Evolutionary conservation across 106 monocot genomes (phyloP).

Genomic region (Dendrobium catenatum): DNA sequence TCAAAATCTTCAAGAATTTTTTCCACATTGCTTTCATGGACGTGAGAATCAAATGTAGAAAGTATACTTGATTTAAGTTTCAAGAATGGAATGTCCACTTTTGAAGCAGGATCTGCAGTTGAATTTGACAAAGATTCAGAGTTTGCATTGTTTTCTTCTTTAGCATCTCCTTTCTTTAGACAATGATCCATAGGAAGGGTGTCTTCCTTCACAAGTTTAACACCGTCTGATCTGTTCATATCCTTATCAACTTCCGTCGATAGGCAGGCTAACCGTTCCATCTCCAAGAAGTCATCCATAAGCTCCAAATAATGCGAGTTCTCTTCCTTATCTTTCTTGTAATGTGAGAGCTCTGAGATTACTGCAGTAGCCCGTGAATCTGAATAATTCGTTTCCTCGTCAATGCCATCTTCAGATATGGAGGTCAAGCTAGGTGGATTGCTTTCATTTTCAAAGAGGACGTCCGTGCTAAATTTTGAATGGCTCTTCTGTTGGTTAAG

Average conservation of each 20-base stretch:
- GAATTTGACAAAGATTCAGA: neutral
- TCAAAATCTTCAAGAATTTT: constrained; percentile 32
- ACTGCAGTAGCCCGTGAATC: constrained; percentile 53
- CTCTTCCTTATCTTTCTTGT: constrained; percentile 17
- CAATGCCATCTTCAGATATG: constrained; percentile 78
- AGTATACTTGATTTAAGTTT: constrained; percentile 42
- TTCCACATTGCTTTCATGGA: constrained; percentile 11
- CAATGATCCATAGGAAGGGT: neutral
- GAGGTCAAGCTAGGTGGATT: constrained; percentile 67
- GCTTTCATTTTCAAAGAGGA: constrained; percentile 46
- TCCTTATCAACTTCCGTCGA: constrained; percentile 27
- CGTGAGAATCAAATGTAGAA: constrained; percentile 19
- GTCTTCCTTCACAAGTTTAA: neutral
- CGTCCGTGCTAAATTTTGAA: constrained; percentile 27
- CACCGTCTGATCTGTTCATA: neutral
- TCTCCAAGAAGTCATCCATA: constrained; percentile 57
- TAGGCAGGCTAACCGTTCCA: constrained; percentile 42
- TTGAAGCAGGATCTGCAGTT: neutral
- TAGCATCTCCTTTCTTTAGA: neutral
- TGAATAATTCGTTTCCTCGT: constrained; percentile 60
- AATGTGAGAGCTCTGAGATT: constrained; percentile 52
- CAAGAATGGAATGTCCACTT: constrained; percentile 9
- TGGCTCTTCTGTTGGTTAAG: constrained; percentile 31
- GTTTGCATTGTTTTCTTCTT: constrained; percentile 2
- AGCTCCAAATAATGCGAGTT: constrained; percentile 24